Evolutionary conservation across 1,139 yeast species (phyloP), one percentile per base, ranked within the genome.

Genomic region (Spencermartinsiella ligniputridi): DNA sequence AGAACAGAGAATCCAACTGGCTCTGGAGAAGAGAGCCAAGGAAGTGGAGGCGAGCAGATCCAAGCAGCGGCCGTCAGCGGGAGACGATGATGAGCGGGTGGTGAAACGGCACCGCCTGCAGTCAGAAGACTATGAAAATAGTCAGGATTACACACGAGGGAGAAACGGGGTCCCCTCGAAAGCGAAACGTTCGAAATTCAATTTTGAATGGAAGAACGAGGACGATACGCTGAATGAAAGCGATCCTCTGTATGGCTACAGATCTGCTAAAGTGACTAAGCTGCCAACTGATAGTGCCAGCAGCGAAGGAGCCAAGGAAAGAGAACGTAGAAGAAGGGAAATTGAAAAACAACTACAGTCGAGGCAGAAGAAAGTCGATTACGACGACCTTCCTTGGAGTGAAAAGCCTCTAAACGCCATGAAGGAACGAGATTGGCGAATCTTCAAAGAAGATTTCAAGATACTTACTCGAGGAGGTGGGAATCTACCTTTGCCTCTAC

Each of bases 381-480:
- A 51, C 52, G 61, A 61, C 9, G 74, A 69, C 24, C 53, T 64
- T 11, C 92, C 81, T 53, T 92, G 97, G 97, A 66, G 78, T 0
- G 71, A 79, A 39, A 92, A 92, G 58, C 61, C 74, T 0, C 61
- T 81, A 2, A 64, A 64, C 0, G 73, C 77, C 38, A 89, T 92
- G 98, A 76, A 77, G 0, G 68, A 73, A 0, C 71, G 97, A 49
- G 98, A 92, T 61, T 92, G 97, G 97, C 72, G 97, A 49, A 83
- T 88, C 39, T 71, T 90, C 60, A 78, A 76, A 52, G 96, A 88
- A 57, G 96, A 90, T 55, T 86, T 70, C 60, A 76, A 75, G 50
- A 88, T 90, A 21, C 68, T 72, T 2, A 71, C 79, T 1, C 79
- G 75, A 52, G 90, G 90, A 4, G 41, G 43, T 2, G 70, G 69